Conservation (phyloP, 805 yeast genomes). For the Scheffersomyces amazonensis region DNA sequence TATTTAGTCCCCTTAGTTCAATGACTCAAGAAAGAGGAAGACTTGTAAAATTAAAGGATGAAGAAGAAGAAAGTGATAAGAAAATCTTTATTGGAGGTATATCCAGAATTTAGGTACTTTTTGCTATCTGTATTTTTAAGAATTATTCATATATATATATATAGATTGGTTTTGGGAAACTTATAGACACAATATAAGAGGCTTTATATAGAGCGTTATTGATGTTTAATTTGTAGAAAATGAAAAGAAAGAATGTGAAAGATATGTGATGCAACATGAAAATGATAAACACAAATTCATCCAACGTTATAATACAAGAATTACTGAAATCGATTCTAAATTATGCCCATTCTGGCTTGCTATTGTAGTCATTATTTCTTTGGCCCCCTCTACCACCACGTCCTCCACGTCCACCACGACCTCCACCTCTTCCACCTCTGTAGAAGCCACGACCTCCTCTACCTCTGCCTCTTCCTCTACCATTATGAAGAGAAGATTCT, state of each 20-base stretch:
- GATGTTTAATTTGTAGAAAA: too few relatives aligned
- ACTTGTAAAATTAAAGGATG: constrained; percentile 14
- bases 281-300: too few relatives aligned
- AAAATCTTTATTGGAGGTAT: constrained; percentile 26
- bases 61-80: constrained; percentile 18
- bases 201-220: too few relatives aligned
- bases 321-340: too few relatives aligned
- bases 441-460: constrained; percentile 23
- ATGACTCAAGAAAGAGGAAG: constrained; percentile 19
- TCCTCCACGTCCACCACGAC: constrained; percentile 16
- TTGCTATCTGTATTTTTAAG: too few relatives aligned
- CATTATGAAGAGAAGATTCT: constrained; percentile 52
- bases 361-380: constrained; percentile 11
- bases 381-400: constrained; percentile 14
- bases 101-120: constrained; percentile 14
- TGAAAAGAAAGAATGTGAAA: too few relatives aligned
- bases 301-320: too few relatives aligned
- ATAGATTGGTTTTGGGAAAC: too few relatives aligned
- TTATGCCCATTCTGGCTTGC: constrained; percentile 32
- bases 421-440: constrained; percentile 15
- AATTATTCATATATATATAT: too few relatives aligned
- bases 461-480: constrained; percentile 45
- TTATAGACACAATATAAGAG: too few relatives aligned
- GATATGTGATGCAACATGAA: too few relatives aligned
- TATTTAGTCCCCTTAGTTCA: constrained; percentile 24